phyloP scores from a whole-genome alignment of 2,329 filamentous ascomycete species.

The Arthrobotrys sphaeroides region DNA sequence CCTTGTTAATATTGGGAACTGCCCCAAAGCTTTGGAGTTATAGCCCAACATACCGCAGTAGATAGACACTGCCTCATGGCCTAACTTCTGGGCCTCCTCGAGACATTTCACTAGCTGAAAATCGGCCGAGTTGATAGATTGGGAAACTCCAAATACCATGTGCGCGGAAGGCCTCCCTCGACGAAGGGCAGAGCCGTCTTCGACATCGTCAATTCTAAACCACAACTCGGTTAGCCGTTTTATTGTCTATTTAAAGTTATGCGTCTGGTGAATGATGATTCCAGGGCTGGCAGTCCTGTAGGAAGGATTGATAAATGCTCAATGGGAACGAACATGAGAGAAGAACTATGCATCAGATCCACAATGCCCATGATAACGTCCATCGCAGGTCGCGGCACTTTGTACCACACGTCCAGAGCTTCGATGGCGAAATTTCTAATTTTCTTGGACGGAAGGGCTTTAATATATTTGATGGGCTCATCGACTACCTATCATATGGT shows the following conservation, averaged over 20 bases:
- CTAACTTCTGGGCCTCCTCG: background rate
- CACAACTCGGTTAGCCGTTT: background rate
- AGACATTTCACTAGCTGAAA: slow-evolving; percentile 14
- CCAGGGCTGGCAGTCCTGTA: too few species aligned
- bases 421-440: slow-evolving; percentile 16
- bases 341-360: slow-evolving; percentile 11
- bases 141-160: slow-evolving; percentile 21
- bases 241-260: background rate
- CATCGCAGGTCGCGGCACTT: background rate
- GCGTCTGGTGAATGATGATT: background rate
- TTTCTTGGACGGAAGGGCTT: slow-evolving; percentile 16
- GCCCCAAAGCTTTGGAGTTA: background rate
- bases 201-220: slow-evolving; percentile 14
- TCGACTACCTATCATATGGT: background rate
- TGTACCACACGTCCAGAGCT: slow-evolving; percentile 32
- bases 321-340: too few species aligned
- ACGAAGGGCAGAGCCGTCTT: slow-evolving; percentile 8
- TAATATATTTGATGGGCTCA: background rate
- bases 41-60: background rate
- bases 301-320: too few species aligned
- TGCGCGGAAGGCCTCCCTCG: slow-evolving; percentile 12
- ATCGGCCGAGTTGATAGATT: slow-evolving; percentile 21
- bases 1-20: too few species aligned
- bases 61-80: background rate
- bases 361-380: background rate